phyloP scores from a whole-genome alignment of 1,139 yeast species.

The Suhomyces ambrosiae region DNA sequence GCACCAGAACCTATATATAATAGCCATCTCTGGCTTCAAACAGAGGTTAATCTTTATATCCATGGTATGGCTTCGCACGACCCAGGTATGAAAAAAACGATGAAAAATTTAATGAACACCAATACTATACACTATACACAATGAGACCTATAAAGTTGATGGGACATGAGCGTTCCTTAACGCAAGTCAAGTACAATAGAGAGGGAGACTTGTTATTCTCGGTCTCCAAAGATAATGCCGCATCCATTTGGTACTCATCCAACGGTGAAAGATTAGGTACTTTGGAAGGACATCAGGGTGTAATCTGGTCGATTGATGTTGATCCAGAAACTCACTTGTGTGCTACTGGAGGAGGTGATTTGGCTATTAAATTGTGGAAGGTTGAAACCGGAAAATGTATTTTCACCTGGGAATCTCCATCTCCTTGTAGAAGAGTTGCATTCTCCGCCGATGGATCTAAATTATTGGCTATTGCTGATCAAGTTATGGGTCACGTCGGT shows the following conservation, averaged over 20 bases:
- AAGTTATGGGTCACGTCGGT: slow-evolving; percentile 90
- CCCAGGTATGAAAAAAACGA: slow-evolving; percentile 13
- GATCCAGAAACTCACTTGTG: slow-evolving; percentile 68
- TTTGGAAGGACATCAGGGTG: slow-evolving; percentile 82
- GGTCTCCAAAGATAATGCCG: slow-evolving; percentile 84
- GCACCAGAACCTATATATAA: too few species aligned
- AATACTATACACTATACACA: slow-evolving; percentile 11
- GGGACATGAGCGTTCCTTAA: slow-evolving; percentile 86
- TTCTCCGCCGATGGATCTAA: slow-evolving; percentile 73
- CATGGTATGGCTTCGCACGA: slow-evolving; percentile 11
- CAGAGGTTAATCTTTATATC: too few species aligned
- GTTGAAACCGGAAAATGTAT: slow-evolving; percentile 77
- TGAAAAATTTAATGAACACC: slow-evolving; percentile 15
- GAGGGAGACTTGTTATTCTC: slow-evolving; percentile 95
- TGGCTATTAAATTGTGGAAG: slow-evolving; percentile 82
- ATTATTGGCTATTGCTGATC: slow-evolving; percentile 81
- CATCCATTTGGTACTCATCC: slow-evolving; percentile 92
- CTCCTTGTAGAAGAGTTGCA: slow-evolving; percentile 91
- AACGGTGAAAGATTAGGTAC: slow-evolving; percentile 98
- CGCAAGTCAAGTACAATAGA: slow-evolving; percentile 89
- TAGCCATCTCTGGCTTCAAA: too few species aligned
- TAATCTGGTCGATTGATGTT: slow-evolving; percentile 93
- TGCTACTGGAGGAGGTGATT: slow-evolving; percentile 91
- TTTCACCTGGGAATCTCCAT: slow-evolving; percentile 71
- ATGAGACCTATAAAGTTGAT: slow-evolving; percentile 60